Evolutionary conservation across 1,284 basidiomycete genomes (phyloP), one percentile per base, ranked within the genome.

Genomic region (Heterobasidion annosum): DNA sequence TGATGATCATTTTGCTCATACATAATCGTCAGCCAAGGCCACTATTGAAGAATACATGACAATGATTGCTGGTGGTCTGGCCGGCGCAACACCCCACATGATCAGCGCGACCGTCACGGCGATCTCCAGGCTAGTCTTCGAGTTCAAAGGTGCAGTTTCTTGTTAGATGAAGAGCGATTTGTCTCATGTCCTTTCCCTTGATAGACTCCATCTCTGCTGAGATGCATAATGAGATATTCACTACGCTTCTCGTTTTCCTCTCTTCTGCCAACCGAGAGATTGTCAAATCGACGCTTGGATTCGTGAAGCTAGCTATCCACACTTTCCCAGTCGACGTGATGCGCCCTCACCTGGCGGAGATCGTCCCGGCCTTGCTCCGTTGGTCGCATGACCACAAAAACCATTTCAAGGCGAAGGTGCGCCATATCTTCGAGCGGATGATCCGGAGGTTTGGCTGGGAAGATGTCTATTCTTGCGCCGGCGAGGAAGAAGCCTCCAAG

Each of bases 311-410:
- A 42, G 83, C 87, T 10, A 87, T 95, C 54, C 93, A 98, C 64
- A 88, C 90, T 1, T 78, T 98, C 42, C 79, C 91, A 0, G 64
- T 75, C 0, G 79, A 86, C 4, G 68, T 92, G 49, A 75, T 98
- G 48, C 81, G 80, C 32, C 85, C 86, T 0, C 86, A 95, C 64
- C 76, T 99, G 12, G 75, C 78, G 33, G 75, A 77, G 16, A 77
- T 98, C 12, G 91, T 99, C 0, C 91, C 93, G 0, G 89, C 88
- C 0, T 77, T 99, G 15, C 76, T 99, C 25, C 78, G 78, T 54
- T 97, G 96, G 93, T 92, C 92, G 6, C 91, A 96, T 65, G 94
- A 98, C 67, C 95, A 99, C 74, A 96, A 96, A 69, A 98, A 99
- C 67, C 96, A 98, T 69, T 99, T 99, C 82, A 99, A 99, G 70